phyloP scores from a whole-genome alignment of 306 rosid genomes.

The Datisca glomerata region DNA sequence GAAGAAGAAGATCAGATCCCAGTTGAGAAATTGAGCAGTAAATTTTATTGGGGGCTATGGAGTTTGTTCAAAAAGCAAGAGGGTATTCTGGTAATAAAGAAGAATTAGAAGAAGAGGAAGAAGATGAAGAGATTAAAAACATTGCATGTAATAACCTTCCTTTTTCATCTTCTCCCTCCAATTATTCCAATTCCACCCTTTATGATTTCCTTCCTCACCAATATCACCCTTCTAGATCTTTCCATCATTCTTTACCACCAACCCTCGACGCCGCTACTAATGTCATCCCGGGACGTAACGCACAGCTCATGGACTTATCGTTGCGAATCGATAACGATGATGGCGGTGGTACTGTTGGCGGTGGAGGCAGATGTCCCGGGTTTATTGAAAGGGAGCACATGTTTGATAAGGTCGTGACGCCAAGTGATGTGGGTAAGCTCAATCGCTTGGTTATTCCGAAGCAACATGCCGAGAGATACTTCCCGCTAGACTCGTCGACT shows the following conservation, averaged over 20 bases:
- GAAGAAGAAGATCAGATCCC: too few species aligned
- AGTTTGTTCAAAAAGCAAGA: conserved; percentile 2
- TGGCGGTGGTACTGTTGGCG: background rate
- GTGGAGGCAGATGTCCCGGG: conserved; percentile 1
- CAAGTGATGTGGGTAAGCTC: conserved; percentile 15
- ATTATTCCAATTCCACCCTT: too few species aligned
- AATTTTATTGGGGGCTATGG: too few species aligned
- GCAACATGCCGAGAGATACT: conserved; percentile 15
- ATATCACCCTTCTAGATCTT: too few species aligned
- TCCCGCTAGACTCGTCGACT: conserved; percentile 8
- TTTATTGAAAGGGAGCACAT: conserved; percentile 11
- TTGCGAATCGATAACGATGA: conserved; percentile 3
- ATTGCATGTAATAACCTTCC: conserved; percentile 6
- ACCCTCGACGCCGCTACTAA: too few species aligned
- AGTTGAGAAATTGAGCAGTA: too few species aligned
- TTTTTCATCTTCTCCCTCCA: too few species aligned
- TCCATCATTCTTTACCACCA: too few species aligned
- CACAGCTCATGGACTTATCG: conserved; percentile 7
- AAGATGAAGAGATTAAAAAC: background rate
- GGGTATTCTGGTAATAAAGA: conserved; percentile 4
- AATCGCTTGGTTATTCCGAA: conserved; percentile 13
- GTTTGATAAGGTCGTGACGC: conserved; percentile 16
- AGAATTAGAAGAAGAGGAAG: conserved; percentile 3
- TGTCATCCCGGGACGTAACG: too few species aligned
- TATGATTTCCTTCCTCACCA: too few species aligned